A percentile compares a stretch with the other conserved stretches of the same genome.
Evolutionary conservation across 139 green algal genomes (phyloP).

Genomic region (Tetradesmus obliquus): DNA sequence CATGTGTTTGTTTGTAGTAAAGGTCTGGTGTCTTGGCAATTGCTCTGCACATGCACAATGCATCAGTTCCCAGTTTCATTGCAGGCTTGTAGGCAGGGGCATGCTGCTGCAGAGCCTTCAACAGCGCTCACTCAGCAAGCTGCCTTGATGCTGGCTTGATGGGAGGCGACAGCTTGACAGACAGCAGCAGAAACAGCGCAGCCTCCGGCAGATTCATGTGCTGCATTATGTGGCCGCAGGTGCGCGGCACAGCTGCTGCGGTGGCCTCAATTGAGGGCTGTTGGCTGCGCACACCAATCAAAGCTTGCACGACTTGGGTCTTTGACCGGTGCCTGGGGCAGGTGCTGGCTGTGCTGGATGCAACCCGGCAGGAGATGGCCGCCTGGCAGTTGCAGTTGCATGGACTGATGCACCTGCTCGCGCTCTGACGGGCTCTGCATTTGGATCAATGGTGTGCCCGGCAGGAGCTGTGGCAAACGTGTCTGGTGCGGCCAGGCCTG

Average conservation of each 20-base stretch:
- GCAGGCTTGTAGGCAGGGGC: neutral
- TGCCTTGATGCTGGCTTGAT: neutral
- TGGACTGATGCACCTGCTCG: neutral
- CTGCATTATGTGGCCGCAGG: neutral
- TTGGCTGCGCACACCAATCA: neutral
- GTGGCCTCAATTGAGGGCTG: neutral
- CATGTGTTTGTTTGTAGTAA: neutral
- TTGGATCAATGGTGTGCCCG: neutral
- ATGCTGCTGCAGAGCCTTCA: conserved; percentile 1
- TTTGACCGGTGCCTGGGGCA: no score
- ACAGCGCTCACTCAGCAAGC: neutral
- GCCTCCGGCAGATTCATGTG: no score
- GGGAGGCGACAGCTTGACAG: neutral
- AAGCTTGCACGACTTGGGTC: neutral
- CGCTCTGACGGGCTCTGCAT: neutral
- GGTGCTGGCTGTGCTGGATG: no score
- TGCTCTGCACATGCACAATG: neutral
- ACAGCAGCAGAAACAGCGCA: neutral
- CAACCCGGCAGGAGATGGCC: neutral
- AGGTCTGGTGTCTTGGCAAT: neutral
- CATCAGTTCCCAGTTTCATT: neutral
- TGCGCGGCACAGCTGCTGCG: neutral
- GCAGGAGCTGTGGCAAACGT: neutral
- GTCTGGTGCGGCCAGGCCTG: neutral
- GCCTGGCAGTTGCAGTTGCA: neutral